Evolutionary conservation across 2,329 filamentous ascomycete species (phyloP).

Genomic region (Paraphaeosphaeria minitans): DNA sequence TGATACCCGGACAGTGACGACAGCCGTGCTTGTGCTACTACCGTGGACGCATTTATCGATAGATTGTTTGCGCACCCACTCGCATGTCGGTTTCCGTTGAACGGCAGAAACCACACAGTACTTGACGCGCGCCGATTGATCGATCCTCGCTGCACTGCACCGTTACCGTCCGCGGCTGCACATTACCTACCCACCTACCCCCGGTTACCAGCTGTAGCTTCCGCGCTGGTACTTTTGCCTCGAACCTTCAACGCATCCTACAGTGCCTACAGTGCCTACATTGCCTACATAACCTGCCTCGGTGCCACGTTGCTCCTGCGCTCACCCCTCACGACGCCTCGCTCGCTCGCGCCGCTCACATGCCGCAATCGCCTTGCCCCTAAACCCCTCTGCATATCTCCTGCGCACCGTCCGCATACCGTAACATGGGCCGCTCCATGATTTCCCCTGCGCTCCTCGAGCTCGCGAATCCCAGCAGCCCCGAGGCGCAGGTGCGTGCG

Average conservation of each 20-base stretch:
- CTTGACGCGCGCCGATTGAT: background rate
- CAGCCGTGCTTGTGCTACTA: too few species aligned
- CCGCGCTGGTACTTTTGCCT: background rate
- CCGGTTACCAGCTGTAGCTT: background rate
- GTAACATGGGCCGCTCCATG: constrained; percentile 42
- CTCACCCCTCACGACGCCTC: background rate
- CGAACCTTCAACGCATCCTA: background rate
- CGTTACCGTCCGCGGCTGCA: too few species aligned
- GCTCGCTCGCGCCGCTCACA: constrained; percentile 1
- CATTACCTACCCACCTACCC: too few species aligned
- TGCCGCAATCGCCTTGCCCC: background rate
- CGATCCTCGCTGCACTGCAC: background rate
- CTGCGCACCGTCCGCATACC: background rate
- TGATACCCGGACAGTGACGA: background rate
- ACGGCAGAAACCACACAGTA: background rate
- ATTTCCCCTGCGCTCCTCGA: constrained; percentile 46
- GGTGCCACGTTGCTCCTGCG: too few species aligned
- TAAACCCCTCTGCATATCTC: background rate
- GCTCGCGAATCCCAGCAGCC: constrained; percentile 44
- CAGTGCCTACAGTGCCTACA: too few species aligned
- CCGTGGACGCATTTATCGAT: background rate
- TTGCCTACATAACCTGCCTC: too few species aligned
- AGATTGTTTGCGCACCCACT: background rate
- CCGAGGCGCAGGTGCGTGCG: constrained; percentile 55
- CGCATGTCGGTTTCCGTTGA: background rate